phyloP scores from a whole-genome alignment of 495 filamentous ascomycete species.

The Hyaloscypha variabilis region DNA sequence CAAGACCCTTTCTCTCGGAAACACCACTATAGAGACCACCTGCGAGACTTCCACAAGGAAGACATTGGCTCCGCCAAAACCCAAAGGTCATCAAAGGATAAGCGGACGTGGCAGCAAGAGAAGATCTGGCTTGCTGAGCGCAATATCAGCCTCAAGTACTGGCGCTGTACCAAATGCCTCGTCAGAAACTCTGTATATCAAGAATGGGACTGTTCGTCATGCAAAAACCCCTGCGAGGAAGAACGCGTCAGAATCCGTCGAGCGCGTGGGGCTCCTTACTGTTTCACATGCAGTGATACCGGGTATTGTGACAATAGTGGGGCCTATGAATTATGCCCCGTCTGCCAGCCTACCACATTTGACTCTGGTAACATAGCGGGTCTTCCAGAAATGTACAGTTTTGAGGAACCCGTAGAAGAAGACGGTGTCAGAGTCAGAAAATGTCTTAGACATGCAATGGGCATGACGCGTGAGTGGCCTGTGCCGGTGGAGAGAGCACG shows the following conservation, averaged over 20 bases:
- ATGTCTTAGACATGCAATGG: neutral
- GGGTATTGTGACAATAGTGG: too few species aligned
- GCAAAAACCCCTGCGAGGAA: slow-evolving; percentile 39
- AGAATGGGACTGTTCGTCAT: slow-evolving; percentile 44
- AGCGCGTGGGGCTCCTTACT: neutral
- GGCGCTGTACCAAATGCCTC: slow-evolving; percentile 50
- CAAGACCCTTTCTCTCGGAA: slow-evolving; percentile 26
- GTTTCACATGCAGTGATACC: too few species aligned
- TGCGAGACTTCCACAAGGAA: slow-evolving; percentile 51
- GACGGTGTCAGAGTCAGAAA: neutral
- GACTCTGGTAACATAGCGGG: too few species aligned
- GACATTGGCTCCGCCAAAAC: slow-evolving; percentile 37
- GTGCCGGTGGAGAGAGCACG: neutral
- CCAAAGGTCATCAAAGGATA: slow-evolving; percentile 21
- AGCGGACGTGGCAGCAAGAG: slow-evolving; percentile 28
- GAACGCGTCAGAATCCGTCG: slow-evolving; percentile 4
- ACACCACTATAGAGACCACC: slow-evolving; percentile 46
- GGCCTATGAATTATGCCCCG: too few species aligned
- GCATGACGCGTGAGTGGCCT: neutral
- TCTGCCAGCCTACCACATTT: too few species aligned
- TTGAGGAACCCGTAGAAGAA: too few species aligned
- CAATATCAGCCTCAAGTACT: slow-evolving; percentile 41
- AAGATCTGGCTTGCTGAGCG: slow-evolving; percentile 35
- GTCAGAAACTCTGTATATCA: slow-evolving; percentile 35
- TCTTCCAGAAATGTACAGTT: too few species aligned